Conservation (phyloP, 441 rosid species). For the Erodium chrysanthum region DNA sequence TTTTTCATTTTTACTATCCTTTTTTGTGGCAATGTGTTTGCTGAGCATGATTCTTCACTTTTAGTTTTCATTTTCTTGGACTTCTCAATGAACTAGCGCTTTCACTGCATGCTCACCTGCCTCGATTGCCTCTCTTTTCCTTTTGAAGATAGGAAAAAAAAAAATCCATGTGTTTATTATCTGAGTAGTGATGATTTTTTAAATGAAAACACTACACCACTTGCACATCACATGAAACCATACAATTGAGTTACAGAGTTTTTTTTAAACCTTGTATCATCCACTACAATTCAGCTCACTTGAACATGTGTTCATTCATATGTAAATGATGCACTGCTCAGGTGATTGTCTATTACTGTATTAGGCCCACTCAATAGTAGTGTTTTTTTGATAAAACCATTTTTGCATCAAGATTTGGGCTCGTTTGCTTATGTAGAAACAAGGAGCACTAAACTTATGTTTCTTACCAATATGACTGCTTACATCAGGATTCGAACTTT, state of each 20-base stretch:
- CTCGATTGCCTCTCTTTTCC: neutral
- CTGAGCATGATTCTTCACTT: neutral
- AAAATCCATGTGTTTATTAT: neutral
- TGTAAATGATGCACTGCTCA: neutral
- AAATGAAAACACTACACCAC: neutral
- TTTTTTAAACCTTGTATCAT: neutral
- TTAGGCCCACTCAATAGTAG: no score
- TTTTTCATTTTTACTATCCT: neutral
- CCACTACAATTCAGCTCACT: neutral
- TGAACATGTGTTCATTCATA: neutral
- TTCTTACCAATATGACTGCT: no score
- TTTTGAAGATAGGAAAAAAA: neutral
- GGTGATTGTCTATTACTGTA: slow-evolving; percentile 11
- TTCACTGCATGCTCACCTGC: neutral
- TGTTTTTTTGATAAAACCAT: no score
- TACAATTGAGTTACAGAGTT: neutral
- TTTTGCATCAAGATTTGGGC: no score
- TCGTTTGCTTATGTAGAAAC: no score
- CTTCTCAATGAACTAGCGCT: neutral
- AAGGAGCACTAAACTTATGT: no score
- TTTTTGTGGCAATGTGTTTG: neutral
- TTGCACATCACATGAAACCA: neutral
- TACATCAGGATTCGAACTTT: no score
- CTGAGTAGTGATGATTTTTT: no score
- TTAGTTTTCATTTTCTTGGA: neutral